Evolutionary conservation across 164 flowering plant genomes (phyloP).

Genomic region (Paratinospora sagittata): DNA sequence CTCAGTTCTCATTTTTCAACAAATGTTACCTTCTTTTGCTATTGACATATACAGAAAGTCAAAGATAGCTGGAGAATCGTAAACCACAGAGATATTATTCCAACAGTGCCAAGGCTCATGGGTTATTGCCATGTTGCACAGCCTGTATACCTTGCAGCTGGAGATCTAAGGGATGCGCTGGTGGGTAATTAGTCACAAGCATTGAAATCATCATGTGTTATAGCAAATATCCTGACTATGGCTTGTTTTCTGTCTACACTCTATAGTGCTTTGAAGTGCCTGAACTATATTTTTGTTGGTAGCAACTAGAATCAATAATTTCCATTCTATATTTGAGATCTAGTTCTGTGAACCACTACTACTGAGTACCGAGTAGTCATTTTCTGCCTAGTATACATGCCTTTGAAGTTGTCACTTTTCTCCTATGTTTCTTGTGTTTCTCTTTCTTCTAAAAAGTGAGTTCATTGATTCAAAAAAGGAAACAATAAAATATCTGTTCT

Average conservation of each 20-base stretch:
- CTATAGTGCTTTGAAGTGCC: not conserved
- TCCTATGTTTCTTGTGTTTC: too few species aligned
- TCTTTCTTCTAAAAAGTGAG: too few species aligned
- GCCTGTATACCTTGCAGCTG: conserved; percentile 79
- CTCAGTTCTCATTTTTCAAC: not conserved
- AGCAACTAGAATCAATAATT: not conserved
- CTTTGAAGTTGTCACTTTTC: too few species aligned
- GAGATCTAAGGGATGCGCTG: conserved; percentile 44
- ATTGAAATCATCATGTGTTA: not conserved
- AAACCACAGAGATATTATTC: conserved; percentile 94
- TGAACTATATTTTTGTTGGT: not conserved
- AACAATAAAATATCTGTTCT: too few species aligned
- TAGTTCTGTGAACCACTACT: not conserved
- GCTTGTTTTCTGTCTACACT: not conserved
- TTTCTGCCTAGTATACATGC: too few species aligned
- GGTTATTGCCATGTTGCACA: conserved; percentile 97
- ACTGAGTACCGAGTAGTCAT: too few species aligned
- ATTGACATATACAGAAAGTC: conserved; percentile 58
- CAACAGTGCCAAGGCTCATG: conserved; percentile 94
- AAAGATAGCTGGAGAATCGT: conserved; percentile 97
- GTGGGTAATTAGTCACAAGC: conserved; percentile 33
- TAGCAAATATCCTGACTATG: not conserved
- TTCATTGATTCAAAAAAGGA: too few species aligned
- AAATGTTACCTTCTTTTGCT: not conserved
- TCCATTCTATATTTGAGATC: not conserved